phyloP scores from a whole-genome alignment of 148 eudicot species.

The Vaccinium corymbosum region DNA sequence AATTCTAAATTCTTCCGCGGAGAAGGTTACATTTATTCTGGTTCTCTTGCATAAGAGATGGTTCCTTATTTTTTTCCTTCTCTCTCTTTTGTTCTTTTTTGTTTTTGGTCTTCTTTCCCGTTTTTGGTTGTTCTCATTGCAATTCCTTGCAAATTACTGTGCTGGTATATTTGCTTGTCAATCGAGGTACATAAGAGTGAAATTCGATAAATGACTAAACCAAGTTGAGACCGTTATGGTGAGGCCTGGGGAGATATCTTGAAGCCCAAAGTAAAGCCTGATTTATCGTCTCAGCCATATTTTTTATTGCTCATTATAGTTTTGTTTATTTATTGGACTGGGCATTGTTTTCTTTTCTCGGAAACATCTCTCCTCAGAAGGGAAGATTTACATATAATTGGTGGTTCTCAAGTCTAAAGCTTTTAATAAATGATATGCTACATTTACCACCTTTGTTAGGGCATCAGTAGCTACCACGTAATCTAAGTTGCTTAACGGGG shows the following conservation, averaged over 20 bases:
- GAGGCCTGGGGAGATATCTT: slow-evolving; percentile 1
- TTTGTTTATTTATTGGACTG: not conserved
- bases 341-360: not conserved
- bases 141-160: not conserved
- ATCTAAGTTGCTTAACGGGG: not conserved
- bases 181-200: not conserved
- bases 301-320: not conserved
- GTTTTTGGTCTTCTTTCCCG: not conserved
- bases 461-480: not conserved
- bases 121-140: not conserved
- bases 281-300: not conserved
- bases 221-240: not conserved
- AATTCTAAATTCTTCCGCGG: not conserved
- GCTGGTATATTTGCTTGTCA: not conserved
- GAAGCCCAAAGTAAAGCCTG: not conserved
- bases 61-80: not conserved
- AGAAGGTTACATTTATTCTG: not conserved
- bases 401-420: not conserved
- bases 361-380: not conserved
- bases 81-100: not conserved
- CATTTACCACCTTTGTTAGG: not conserved
- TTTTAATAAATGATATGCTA: not conserved
- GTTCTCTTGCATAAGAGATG: not conserved
- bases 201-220: slow-evolving; percentile 1
- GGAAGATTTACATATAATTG: not conserved